Evolutionary conservation across 108 stramenopile species (phyloP), one percentile per base, ranked within the genome.

Genomic region (Aureococcus anophagefferens): DNA sequence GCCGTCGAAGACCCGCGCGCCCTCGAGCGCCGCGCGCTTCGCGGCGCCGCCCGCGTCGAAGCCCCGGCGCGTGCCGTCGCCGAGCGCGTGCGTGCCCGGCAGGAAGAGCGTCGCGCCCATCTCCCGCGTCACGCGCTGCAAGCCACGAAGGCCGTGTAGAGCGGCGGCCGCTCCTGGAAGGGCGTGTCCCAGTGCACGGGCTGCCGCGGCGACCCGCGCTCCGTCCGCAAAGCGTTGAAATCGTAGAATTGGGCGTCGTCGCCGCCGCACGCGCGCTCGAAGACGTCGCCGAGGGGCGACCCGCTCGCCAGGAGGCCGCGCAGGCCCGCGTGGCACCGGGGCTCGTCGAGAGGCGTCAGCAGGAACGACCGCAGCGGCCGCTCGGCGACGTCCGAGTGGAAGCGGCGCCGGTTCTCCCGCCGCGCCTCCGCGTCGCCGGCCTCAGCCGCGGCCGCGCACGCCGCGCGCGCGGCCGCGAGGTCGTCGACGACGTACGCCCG

Each of bases 51-150:
- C 33, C 31, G 67, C 69, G 51, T 59, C 51, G 69, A 75, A 75
- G 7, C 15, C 64, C 21, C 51, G 1, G 0, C 51, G 51, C 25
- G 14, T 4, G 51, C 7, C 7, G 21, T 1, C 17, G 7, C 3
- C 3, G 28, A 4, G 46, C 15, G 67, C 31, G 51, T 75, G 74
- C 18, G 74, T 75, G 29, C 68, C 68, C 37, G 74, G 74, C 3
- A 75, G 30, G 67, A 75, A 75, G 14, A 75, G 25, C 34, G 74
- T 75, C 33, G 65, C 46, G 25, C 74, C 74, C 74, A 70, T 75
- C 13, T 7, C 17, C 16, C 25, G 25, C 30, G 30, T 37, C n/a
- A 75, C 74, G 35, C 62, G 51, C 34, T 69, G 59, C 69, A 75
- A 14, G 51, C 74, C 0, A 75, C 45, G 51, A 75, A 75, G 51